Evolutionary conservation across 345 rosid genomes (phyloP).

Genomic region (Citropsis articulata): DNA sequence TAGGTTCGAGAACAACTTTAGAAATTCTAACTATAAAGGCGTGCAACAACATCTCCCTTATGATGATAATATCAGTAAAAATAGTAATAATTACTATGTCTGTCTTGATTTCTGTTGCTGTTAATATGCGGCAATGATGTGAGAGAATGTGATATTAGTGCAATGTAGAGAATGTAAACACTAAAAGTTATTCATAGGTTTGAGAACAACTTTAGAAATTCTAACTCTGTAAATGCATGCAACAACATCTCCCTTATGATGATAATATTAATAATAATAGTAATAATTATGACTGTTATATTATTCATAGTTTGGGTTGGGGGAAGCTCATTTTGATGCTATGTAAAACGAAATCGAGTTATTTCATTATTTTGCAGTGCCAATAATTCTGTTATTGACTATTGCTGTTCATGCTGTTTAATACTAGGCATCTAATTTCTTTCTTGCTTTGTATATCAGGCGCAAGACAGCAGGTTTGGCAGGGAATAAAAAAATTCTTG

Average conservation of each 20-base stretch:
- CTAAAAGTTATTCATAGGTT: neutral
- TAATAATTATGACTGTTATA: neutral
- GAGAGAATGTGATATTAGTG: neutral
- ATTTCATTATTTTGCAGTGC: neutral
- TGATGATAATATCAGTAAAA: too few species aligned
- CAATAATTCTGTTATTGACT: neutral
- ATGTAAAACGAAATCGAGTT: neutral
- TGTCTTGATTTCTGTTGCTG: too few species aligned
- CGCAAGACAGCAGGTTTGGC: constrained; percentile 77
- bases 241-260: neutral
- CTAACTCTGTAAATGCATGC: neutral
- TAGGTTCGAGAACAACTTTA: neutral
- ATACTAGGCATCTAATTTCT: constrained; percentile 3
- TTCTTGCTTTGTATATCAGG: constrained; percentile 42
- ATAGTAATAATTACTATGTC: neutral
- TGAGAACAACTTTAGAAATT: neutral
- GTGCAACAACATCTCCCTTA: neutral
- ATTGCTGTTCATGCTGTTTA: neutral
- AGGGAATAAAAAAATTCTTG: constrained; percentile 84
- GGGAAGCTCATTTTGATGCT: neutral
- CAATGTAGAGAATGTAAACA: neutral
- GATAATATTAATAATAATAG: too few species aligned
- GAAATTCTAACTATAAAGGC: neutral
- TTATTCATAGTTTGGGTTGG: neutral
- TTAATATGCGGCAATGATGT: too few species aligned